Conservation (phyloP, 2,329 filamentous ascomycete species). For the Ilyonectria sp. region DNA sequence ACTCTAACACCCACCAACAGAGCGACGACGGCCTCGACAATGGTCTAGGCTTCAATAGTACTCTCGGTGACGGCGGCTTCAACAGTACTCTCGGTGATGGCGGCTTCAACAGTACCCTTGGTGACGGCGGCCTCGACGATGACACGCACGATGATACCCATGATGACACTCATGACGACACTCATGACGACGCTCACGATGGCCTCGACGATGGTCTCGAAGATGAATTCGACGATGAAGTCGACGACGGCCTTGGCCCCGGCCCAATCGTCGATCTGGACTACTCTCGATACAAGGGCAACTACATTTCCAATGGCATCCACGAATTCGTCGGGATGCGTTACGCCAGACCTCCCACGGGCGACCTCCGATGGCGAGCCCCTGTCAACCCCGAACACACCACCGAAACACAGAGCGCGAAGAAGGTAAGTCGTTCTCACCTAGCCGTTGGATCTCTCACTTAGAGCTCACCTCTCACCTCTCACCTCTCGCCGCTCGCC, state of each 20-base stretch:
- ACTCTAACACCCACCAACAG: constrained; percentile 1
- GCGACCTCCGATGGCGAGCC: constrained; percentile 65
- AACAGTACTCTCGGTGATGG: no score
- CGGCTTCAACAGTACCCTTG: no score
- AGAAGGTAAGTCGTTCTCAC: constrained; percentile 48
- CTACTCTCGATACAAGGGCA: constrained; percentile 62
- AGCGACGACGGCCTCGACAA: no score
- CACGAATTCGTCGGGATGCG: constrained; percentile 64
- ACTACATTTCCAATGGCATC: constrained; percentile 55
- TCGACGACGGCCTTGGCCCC: neutral
- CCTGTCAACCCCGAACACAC: constrained; percentile 60
- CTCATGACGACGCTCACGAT: no score
- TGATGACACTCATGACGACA: no score
- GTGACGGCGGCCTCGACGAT: no score
- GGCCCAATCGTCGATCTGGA: constrained; percentile 55
- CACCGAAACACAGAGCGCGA: constrained; percentile 53
- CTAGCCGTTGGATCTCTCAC: neutral
- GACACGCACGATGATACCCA: no score
- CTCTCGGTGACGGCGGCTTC: no score
- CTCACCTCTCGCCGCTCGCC: no score
- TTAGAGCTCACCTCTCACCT: neutral
- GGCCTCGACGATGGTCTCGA: no score
- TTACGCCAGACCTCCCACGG: constrained; percentile 67
- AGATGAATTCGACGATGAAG: no score
- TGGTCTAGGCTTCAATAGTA: no score